A percentile compares a stretch with the other conserved stretches of the same genome.
phyloP scores from a whole-genome alignment of 208 protist genomes.

The Wallacemonas collosoma region DNA sequence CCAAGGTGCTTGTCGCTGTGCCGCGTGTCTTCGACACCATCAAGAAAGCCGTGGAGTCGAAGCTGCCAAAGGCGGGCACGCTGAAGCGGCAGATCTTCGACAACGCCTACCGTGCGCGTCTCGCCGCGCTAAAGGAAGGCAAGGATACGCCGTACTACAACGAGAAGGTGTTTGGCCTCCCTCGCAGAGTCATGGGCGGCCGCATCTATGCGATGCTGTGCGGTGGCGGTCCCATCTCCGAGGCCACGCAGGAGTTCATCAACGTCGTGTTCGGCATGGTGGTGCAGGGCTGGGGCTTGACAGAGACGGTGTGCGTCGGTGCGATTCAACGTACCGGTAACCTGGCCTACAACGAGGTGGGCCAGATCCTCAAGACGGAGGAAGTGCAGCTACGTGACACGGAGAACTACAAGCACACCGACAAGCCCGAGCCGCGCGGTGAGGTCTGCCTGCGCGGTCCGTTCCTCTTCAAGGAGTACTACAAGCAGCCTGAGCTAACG shows the following conservation, averaged over 20 bases:
- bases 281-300: constrained; percentile 89
- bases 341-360: constrained; percentile 70
- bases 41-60: constrained; percentile 75
- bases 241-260: constrained; percentile 80
- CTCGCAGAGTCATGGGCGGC: constrained; percentile 69
- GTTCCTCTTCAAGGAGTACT: constrained; percentile 86
- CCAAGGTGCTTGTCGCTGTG: constrained; percentile 77
- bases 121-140: constrained; percentile 65
- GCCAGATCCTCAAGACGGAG: constrained; percentile 57
- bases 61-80: constrained; percentile 52
- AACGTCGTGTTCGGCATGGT: constrained; percentile 82
- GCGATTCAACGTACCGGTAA: constrained; percentile 66
- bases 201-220: constrained; percentile 68
- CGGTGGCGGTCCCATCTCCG: constrained; percentile 79
- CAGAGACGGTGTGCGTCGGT: constrained; percentile 76
- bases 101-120: constrained; percentile 53
- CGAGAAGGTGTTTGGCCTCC: constrained; percentile 65
- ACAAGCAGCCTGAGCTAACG: constrained; percentile 85
- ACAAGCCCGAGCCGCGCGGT: constrained; percentile 66
- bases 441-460: constrained; percentile 83
- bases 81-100: constrained; percentile 78
- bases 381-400: constrained; percentile 94
- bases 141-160: constrained; percentile 85
- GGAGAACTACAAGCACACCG: constrained; percentile 74
- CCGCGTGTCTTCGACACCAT: constrained; percentile 88